phyloP scores from a whole-genome alignment of 306 rosid genomes.

The Trichosanthes cucumerina region DNA sequence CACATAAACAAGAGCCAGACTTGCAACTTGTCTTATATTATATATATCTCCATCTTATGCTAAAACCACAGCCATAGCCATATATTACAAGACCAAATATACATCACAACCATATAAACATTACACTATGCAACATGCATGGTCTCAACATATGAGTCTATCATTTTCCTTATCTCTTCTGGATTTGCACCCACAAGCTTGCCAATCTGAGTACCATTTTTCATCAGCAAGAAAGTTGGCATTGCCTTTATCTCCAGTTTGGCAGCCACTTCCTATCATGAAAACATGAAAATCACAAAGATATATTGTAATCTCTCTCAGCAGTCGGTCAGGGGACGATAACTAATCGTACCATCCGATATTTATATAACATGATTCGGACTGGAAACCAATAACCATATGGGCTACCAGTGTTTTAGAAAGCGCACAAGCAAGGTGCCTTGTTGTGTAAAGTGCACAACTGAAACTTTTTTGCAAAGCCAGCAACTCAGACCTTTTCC shows the following conservation, averaged over 20 bases:
- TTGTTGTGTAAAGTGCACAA: too few relatives aligned
- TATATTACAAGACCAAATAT: not conserved
- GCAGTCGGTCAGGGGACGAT: not conserved
- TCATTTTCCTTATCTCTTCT: slow-evolving; percentile 80
- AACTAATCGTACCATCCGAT: not conserved
- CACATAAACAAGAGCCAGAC: not conserved
- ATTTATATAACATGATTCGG: not conserved
- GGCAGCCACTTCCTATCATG: slow-evolving; percentile 63
- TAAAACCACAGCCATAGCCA: slow-evolving; percentile 11
- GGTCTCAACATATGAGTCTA: slow-evolving; percentile 44
- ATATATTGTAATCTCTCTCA: not conserved
- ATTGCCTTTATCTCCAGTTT: slow-evolving; percentile 66
- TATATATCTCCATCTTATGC: not conserved
- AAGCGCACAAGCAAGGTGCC: not conserved
- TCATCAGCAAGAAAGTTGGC: slow-evolving; percentile 79
- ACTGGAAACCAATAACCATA: not conserved
- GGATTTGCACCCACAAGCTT: slow-evolving; percentile 91
- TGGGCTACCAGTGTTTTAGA: not conserved
- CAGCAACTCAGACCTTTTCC: not conserved
- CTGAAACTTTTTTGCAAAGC: not conserved
- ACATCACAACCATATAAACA: not conserved
- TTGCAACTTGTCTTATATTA: not conserved
- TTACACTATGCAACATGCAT: slow-evolving; percentile 29
- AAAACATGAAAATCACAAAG: not conserved
- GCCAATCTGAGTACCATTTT: slow-evolving; percentile 36